phyloP scores from a whole-genome alignment of 257 asterid genomes.

The Solanum boliviense region DNA sequence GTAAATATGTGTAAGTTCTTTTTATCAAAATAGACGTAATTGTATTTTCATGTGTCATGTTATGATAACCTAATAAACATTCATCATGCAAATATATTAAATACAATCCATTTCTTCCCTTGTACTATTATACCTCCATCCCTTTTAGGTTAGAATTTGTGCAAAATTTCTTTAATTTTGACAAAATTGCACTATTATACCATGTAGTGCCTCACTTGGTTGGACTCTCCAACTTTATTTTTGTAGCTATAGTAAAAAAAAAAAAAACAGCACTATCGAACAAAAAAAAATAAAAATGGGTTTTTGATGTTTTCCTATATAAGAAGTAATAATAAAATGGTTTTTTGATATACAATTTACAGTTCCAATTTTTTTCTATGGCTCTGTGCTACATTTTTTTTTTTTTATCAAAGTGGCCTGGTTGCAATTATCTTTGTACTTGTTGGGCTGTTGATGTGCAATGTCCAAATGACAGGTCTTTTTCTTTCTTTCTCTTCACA shows the following conservation, averaged over 20 bases:
- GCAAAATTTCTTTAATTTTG: neutral
- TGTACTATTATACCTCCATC: neutral
- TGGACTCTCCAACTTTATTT: neutral
- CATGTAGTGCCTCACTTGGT: neutral
- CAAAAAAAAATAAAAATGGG: too few species aligned
- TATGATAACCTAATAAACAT: neutral
- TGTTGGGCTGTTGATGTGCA: too few species aligned
- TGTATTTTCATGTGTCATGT: neutral
- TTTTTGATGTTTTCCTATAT: too few species aligned
- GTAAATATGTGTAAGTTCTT: neutral
- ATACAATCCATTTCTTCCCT: neutral
- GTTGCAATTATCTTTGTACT: too few species aligned
- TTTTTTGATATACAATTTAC: too few species aligned
- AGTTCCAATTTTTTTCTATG: too few species aligned
- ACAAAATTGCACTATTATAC: neutral
- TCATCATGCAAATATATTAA: neutral
- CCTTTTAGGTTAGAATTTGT: neutral
- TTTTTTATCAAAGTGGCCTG: too few species aligned
- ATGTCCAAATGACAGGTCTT: too few species aligned
- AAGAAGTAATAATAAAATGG: too few species aligned
- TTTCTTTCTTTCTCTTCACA: too few species aligned
- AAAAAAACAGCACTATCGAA: too few species aligned
- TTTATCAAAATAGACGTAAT: neutral
- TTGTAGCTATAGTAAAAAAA: neutral
- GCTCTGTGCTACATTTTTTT: too few species aligned